phyloP scores from a whole-genome alignment of 1,284 basidiomycete genomes.

The Apiotrichum porosum region DNA sequence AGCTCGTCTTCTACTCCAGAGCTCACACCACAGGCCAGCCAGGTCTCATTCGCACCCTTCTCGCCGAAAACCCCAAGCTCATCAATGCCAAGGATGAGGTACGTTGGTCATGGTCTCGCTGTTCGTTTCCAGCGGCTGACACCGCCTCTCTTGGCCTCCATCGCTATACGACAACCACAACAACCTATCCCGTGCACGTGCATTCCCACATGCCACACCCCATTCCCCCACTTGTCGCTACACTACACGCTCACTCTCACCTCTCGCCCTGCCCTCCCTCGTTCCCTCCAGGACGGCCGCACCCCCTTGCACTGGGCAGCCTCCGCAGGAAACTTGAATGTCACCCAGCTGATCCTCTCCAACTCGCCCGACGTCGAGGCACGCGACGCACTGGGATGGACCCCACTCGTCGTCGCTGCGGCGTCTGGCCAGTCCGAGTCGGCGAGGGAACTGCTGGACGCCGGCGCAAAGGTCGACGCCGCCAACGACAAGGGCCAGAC shows the following conservation, averaged over 20 bases:
- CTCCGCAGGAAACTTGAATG: slow-evolving; percentile 63
- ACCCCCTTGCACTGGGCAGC: slow-evolving; percentile 88
- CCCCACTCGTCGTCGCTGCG: slow-evolving; percentile 73
- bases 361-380: slow-evolving; percentile 65
- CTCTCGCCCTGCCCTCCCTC: background rate
- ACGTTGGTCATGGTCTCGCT: slow-evolving; percentile 25
- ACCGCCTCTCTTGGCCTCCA: background rate
- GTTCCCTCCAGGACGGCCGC: slow-evolving; percentile 65
- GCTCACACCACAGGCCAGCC: slow-evolving; percentile 59
- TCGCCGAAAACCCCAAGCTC: slow-evolving; percentile 62
- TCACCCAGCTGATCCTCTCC: slow-evolving; percentile 67
- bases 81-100: slow-evolving; percentile 68
- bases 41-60: slow-evolving; percentile 64
- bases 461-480: slow-evolving; percentile 76
- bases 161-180: too few relatives aligned
- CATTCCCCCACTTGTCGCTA: background rate
- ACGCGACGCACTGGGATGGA: slow-evolving; percentile 73
- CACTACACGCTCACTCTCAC: background rate
- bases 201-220: background rate
- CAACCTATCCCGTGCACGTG: too few relatives aligned
- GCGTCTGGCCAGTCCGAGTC: slow-evolving; percentile 63
- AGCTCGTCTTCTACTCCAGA: slow-evolving; percentile 3
- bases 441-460: slow-evolving; percentile 72
- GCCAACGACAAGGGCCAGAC: slow-evolving; percentile 82
- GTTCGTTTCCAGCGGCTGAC: background rate